phyloP scores from a whole-genome alignment of 257 asterid species.

The Solanum tarijense region DNA sequence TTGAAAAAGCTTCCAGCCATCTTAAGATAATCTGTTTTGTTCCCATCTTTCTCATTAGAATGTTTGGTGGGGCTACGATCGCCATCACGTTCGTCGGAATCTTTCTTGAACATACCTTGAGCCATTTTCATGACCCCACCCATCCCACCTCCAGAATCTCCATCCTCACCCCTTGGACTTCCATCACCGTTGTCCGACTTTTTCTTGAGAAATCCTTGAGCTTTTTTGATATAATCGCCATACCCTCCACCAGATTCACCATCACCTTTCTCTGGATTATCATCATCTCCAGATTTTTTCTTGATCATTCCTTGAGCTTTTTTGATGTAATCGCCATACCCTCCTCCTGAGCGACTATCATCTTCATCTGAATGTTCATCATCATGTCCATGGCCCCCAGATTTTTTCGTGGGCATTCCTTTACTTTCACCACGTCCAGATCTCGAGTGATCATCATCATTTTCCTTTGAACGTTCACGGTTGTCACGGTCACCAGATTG shows the following conservation, averaged over 20 bases:
- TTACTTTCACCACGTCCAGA: neutral
- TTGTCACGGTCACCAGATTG: neutral
- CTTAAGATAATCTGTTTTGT: neutral
- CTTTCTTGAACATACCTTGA: neutral
- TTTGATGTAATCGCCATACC: neutral
- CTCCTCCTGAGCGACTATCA: neutral
- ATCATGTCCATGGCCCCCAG: neutral
- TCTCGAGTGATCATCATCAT: neutral
- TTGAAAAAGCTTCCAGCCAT: conserved; percentile 45
- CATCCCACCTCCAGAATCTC: neutral
- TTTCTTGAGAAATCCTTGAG: neutral
- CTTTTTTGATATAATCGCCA: neutral
- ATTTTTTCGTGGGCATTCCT: neutral
- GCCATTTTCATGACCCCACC: neutral
- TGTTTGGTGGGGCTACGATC: neutral
- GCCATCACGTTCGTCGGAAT: neutral
- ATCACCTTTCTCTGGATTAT: too few species aligned
- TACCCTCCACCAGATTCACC: neutral
- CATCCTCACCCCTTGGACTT: neutral
- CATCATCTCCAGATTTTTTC: neutral
- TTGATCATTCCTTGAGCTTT: neutral
- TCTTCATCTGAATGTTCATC: neutral
- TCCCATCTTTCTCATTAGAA: neutral
- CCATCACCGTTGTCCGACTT: neutral
- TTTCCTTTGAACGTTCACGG: neutral